Evolutionary conservation across 2,329 filamentous ascomycete species (phyloP), one percentile per base, ranked within the genome.

Genomic region (Talaromyces sp.): DNA sequence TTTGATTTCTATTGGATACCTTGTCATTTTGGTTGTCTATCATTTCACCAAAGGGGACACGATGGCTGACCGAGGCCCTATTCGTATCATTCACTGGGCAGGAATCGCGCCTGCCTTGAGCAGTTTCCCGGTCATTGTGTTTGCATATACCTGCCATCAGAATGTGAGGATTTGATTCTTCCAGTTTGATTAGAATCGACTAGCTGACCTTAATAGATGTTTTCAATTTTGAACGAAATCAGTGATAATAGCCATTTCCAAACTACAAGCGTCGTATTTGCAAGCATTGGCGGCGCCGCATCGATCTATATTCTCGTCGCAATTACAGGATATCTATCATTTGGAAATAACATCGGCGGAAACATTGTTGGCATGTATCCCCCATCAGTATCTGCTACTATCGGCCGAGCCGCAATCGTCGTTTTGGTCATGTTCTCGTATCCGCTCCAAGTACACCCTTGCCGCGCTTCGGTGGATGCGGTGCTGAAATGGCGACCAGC

Each of bases 141-240:
- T 99, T 82, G 95, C 94, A n/a, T 99, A 98, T 77, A 99, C 95
- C 1, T 99, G 95, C 76, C 95, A 99, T 78, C 95, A 99, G 74
- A 99, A 99, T 76, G 92, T 95, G 50, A 63, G 61, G 27, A 5
- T 80, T 69, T 87, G 74, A 8, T 3, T 7, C 6, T 2, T 6
- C 31, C 7, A 15, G 6, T 11, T 3, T 10, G 11, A 1, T 39
- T 22, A 37, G 17, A 0, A 6, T 13, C 5, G 39, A 31, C 2
- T 6, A 67, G 80, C 69, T 70, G 63, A 25, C 13, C 9, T 15
- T 35, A 1, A 0, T 70, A 95, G 91, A 99, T 99, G 95, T 99
- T 99, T 77, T 97, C 94, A 11, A 96, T 99, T 69, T 81, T 99
- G 52, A 99, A 99, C 73, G 95, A 99, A 79, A 92, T 99, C 70